A percentile compares a stretch with the other conserved stretches of the same genome.
phyloP scores from a whole-genome alignment of 2,329 filamentous ascomycete genomes.

The Aureobasidium mangrovei region DNA sequence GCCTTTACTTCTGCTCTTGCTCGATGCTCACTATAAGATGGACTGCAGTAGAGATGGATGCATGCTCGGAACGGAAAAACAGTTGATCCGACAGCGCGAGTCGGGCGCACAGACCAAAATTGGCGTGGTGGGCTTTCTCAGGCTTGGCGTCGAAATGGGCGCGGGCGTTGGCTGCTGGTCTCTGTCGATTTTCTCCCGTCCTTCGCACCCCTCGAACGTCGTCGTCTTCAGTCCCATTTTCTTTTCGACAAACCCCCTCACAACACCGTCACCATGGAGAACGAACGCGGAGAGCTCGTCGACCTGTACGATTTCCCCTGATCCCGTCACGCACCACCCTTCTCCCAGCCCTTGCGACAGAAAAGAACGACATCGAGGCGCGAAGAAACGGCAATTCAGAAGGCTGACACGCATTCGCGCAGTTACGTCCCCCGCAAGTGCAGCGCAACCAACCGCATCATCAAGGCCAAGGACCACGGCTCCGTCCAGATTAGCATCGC shows the following conservation, averaged over 20 bases:
- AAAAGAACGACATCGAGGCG: not conserved
- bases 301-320: constrained; percentile 66
- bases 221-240: constrained; percentile 12
- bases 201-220: constrained; percentile 4
- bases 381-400: not conserved
- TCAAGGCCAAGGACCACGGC: constrained; percentile 99
- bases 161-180: constrained; percentile 1
- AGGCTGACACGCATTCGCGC: constrained; percentile 19
- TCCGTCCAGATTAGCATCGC: constrained; percentile 94
- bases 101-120: not conserved
- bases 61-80: not conserved
- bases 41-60: not conserved
- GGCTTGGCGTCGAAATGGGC: constrained; percentile 9
- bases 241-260: constrained; percentile 24
- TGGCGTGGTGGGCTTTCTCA: not conserved
- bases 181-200: constrained; percentile 4
- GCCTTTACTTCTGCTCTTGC: not conserved
- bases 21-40: not conserved
- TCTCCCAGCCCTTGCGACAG: constrained; percentile 9
- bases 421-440: constrained; percentile 99
- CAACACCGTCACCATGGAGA: constrained; percentile 70
- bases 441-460: constrained; percentile 98
- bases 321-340: constrained; percentile 6
- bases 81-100: not conserved
- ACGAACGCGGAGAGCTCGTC: constrained; percentile 99